Percentiles rank a stretch among this genome's conserved stretches.
Conservation (phyloP, 2,329 filamentous ascomycete genomes). For the Penicillium sumatraense region DNA sequence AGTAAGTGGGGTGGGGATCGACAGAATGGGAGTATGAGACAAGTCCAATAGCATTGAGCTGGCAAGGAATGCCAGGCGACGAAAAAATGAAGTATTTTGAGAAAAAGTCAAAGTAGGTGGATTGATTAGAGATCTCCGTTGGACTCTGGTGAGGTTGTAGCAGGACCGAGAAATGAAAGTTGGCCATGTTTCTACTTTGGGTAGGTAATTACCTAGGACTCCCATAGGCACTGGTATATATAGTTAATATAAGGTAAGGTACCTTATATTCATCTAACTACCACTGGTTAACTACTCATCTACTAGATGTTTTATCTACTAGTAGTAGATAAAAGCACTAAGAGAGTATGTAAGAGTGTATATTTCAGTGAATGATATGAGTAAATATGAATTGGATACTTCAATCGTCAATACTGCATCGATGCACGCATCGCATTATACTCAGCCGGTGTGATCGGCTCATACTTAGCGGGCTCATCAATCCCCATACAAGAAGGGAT, state of each 20-base stretch:
- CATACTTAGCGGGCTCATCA: constrained; percentile 55
- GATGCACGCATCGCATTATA: constrained; percentile 35
- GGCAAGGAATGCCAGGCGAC: background rate
- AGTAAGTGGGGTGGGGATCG: constrained; percentile 26
- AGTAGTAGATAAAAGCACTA: no score
- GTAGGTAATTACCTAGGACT: no score
- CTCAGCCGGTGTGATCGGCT: constrained; percentile 50
- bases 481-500: constrained; percentile 53
- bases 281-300: no score
- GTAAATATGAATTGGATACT: background rate
- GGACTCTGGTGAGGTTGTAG: background rate
- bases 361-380: no score
- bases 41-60: background rate
- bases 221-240: no score
- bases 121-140: background rate
- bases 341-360: no score
- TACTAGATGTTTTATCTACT: background rate
- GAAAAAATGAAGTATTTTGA: background rate
- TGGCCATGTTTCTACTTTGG: no score
- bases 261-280: no score
- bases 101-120: background rate
- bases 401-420: constrained; percentile 19
- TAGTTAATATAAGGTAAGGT: no score
- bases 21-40: constrained; percentile 1
- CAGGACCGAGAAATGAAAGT: no score